A percentile compares a stretch with the other conserved stretches of the same genome.
Evolutionary conservation across 441 rosid species (phyloP).

Genomic region (Hypseocharis bilobata): DNA sequence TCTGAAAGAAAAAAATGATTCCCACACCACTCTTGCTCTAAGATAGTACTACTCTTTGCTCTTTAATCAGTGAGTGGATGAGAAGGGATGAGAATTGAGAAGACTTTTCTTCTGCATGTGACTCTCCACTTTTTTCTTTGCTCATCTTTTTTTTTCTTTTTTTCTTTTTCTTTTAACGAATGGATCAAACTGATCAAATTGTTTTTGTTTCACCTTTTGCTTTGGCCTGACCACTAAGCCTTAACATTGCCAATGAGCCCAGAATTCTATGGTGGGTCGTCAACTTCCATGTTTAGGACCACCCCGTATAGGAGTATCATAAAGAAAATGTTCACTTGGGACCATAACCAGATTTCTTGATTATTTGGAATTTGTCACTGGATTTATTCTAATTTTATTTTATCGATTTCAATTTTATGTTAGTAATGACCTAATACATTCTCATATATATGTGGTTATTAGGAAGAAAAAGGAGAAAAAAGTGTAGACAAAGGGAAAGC

Average conservation of each 20-base stretch:
- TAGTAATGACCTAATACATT: background rate
- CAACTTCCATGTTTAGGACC: background rate
- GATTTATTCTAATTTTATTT: background rate
- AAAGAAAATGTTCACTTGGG: background rate
- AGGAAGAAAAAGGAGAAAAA: background rate
- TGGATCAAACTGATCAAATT: background rate
- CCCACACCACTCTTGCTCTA: background rate
- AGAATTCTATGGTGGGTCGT: background rate
- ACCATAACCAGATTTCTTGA: background rate
- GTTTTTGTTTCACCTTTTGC: background rate
- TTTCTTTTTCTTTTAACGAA: background rate
- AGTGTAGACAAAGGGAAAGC: no score
- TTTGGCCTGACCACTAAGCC: background rate
- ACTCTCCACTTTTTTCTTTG: no score
- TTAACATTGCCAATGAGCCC: background rate
- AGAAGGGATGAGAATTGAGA: background rate
- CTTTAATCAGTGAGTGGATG: background rate
- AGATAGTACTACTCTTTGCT: background rate
- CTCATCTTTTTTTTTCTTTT: no score
- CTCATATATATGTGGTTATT: background rate
- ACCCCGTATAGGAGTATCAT: background rate
- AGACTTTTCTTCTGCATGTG: background rate
- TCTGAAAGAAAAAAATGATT: background rate
- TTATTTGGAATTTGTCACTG: background rate
- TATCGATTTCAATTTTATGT: background rate